phyloP scores from a whole-genome alignment of 495 filamentous ascomycete genomes.

The Aspergillus nidulans region DNA sequence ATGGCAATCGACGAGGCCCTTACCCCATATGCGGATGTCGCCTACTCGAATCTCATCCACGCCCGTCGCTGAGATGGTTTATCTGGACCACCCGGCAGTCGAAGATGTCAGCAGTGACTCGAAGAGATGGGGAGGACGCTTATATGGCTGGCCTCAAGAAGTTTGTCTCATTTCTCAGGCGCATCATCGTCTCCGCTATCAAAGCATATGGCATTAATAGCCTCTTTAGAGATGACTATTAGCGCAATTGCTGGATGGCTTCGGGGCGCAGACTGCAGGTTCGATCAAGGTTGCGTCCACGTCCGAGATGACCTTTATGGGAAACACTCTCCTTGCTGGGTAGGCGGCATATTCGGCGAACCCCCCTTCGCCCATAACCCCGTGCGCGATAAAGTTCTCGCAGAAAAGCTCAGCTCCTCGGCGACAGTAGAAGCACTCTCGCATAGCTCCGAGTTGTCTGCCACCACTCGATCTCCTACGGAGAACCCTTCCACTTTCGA shows the following conservation, averaged over 20 bases:
- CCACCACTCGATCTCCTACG: not conserved
- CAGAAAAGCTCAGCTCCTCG: constrained; percentile 54
- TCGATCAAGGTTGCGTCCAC: constrained; percentile 58
- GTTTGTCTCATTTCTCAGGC: too few relatives aligned
- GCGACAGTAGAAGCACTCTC: constrained; percentile 57
- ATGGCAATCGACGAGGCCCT: too few relatives aligned
- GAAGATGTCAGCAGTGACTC: too few relatives aligned
- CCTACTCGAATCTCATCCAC: too few relatives aligned
- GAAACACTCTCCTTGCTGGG: constrained; percentile 52
- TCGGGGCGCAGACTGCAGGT: constrained; percentile 53
- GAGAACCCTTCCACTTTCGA: not conserved
- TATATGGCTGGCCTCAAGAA: too few relatives aligned
- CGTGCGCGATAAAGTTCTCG: constrained; percentile 55
- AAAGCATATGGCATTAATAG: too few relatives aligned
- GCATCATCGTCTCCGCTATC: too few relatives aligned
- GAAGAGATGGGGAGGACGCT: too few relatives aligned
- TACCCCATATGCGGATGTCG: too few relatives aligned
- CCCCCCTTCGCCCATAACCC: constrained; percentile 51
- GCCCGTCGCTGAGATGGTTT: too few relatives aligned
- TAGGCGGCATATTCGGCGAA: constrained; percentile 55
- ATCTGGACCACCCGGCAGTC: too few relatives aligned
- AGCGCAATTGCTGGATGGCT: constrained; percentile 29
- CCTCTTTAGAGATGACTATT: too few relatives aligned
- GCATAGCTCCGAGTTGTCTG: not conserved
- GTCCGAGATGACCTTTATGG: constrained; percentile 52